Evolutionary conservation across 169 alveolate genomes (phyloP), one percentile per base, ranked within the genome.

Genomic region (Amoebophrya sp.): DNA sequence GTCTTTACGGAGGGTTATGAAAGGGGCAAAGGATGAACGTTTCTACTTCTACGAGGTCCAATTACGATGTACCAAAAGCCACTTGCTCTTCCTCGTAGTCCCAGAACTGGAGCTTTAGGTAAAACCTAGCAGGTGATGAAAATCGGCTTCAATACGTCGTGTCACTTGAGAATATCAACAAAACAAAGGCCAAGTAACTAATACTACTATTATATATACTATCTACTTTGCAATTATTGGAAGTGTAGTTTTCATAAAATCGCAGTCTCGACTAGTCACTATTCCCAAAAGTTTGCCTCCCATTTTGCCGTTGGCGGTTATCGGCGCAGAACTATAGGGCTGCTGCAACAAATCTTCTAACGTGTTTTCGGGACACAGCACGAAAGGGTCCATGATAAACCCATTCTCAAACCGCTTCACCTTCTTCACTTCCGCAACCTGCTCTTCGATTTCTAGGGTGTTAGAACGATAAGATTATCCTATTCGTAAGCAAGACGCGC

Each of bases 371-470:
- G 98, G 98, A 34, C 95, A 93, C 89, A 96, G 96, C 26, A 95
- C 95, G 83, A 94, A 94, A 14, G 98, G 98, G 91, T 97, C 97
- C 40, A 95, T 94, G 77, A 96, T 96, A 94, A 96, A 96, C 0
- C 98, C 99, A 92, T 96, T 96, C 92, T 95, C 97, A 94, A 95
- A 97, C 65, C 65, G 95, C 93, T 97, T 97, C 53, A 97, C 98
- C 89, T 95, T 95, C 89, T 95, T 93, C 53, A 97, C 97, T 89
- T 97, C 97, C 94, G 95, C 95, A 0, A 96, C 96, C 92, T 95
- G 96, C 78, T 95, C 95, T 41, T 95, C 97, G 18, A 96, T 93
- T 54, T n/a, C n/a, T n/a, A n/a, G n/a, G n/a, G n/a, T n/a, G n/a
- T n/a, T n/a, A n/a, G n/a, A n/a, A n/a, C n/a, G n/a, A n/a, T n/a